Percentiles rank a stretch among this genome's conserved stretches.
Evolutionary conservation across 345 rosid genomes (phyloP).

Genomic region (Alliaria petiolata): DNA sequence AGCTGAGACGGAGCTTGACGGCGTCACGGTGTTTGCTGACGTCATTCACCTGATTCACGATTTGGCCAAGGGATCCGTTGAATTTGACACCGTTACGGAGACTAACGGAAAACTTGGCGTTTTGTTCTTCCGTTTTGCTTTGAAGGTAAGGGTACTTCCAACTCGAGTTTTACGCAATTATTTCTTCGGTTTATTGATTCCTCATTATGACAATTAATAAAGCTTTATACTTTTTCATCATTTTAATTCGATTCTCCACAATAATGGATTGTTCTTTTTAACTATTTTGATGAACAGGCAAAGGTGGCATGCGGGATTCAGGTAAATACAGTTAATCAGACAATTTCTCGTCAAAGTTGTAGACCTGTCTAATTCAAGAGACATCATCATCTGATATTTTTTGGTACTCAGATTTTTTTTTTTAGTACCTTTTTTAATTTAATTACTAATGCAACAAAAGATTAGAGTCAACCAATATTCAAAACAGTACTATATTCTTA

Average conservation of each 20-base stretch:
- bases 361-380: slow-evolving; percentile 17
- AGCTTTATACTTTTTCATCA: not conserved
- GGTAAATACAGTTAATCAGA: slow-evolving; percentile 32
- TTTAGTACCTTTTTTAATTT: not conserved
- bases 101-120: slow-evolving; percentile 60
- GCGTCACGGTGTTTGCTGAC: slow-evolving; percentile 56
- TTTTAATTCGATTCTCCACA: not conserved
- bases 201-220: not conserved
- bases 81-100: slow-evolving; percentile 56
- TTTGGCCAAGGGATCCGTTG: slow-evolving; percentile 44
- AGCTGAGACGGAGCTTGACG: slow-evolving; percentile 57
- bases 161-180: slow-evolving; percentile 17
- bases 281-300: slow-evolving; percentile 19
- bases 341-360: slow-evolving; percentile 36
- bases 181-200: not conserved
- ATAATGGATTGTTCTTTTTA: not conserved
- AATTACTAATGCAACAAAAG: not conserved
- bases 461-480: not conserved
- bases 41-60: slow-evolving; percentile 50
- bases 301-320: slow-evolving; percentile 31
- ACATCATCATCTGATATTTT: not conserved
- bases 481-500: not conserved
- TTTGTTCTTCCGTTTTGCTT: slow-evolving; percentile 50
- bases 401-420: not conserved
- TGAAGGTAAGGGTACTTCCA: slow-evolving; percentile 48